Evolutionary conservation across 768 basidiomycete genomes (phyloP).

Genomic region (Clitopilus passeckerianus): DNA sequence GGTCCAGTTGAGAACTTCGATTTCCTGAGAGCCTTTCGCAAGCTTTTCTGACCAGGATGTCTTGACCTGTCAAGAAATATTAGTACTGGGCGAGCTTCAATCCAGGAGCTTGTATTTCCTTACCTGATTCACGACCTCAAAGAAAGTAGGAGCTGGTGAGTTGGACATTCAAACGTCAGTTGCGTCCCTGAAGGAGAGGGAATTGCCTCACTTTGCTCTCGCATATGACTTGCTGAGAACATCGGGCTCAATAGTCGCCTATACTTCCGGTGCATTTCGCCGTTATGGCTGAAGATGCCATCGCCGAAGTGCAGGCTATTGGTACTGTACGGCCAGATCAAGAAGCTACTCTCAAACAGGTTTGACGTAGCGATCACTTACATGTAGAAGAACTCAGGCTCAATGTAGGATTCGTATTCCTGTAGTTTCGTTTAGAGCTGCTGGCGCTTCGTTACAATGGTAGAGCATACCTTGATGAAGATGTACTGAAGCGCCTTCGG

Average conservation of each 20-base stretch:
- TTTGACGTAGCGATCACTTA: background rate
- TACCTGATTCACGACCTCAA: constrained; percentile 22
- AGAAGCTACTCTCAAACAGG: constrained; percentile 6
- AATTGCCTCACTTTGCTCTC: constrained; percentile 25
- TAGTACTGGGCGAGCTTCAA: background rate
- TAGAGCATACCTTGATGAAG: constrained; percentile 31
- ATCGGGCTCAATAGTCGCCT: constrained; percentile 40
- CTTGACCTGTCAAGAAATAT: constrained; percentile 17
- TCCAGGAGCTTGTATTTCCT: constrained; percentile 4
- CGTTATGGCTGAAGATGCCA: constrained; percentile 21
- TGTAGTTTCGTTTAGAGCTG: background rate
- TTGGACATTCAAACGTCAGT: background rate
- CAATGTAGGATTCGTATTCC: constrained; percentile 1
- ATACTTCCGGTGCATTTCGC: background rate
- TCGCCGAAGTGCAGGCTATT: constrained; percentile 20
- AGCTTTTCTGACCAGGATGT: constrained; percentile 16
- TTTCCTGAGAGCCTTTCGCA: constrained; percentile 24
- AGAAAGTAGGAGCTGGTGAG: constrained; percentile 27
- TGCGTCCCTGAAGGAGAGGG: background rate
- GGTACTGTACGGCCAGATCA: constrained; percentile 6
- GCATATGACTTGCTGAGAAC: constrained; percentile 35
- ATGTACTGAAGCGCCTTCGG: constrained; percentile 42
- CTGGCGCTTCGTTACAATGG: background rate
- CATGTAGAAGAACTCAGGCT: constrained; percentile 9
- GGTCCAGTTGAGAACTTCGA: constrained; percentile 30